Evolutionary conservation across 495 filamentous ascomycete species (phyloP).

Genomic region (Penicillium bovifimosum): DNA sequence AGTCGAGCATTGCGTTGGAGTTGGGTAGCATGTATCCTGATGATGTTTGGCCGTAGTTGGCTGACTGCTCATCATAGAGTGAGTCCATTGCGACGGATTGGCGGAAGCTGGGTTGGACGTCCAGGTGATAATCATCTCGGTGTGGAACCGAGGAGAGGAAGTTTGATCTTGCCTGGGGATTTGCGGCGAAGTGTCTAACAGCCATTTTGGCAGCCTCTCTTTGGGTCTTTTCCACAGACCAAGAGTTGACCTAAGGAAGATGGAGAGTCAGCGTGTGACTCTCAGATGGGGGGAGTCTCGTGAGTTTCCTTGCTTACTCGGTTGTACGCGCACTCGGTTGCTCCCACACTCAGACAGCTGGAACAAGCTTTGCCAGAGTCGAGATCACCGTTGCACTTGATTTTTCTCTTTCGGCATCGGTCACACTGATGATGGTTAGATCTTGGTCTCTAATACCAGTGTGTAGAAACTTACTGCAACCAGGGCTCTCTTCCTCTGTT

Average conservation of each 20-base stretch:
- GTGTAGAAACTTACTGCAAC: slow-evolving; percentile 56
- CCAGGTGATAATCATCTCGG: slow-evolving; percentile 27
- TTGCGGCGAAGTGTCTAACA: slow-evolving; percentile 11
- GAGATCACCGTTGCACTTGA: slow-evolving; percentile 87
- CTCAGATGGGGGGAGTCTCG: background rate
- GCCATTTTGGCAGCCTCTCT: slow-evolving; percentile 1
- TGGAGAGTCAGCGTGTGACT: background rate
- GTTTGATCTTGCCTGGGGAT: slow-evolving; percentile 14
- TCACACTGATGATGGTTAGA: slow-evolving; percentile 57
- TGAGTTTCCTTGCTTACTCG: slow-evolving; percentile 53
- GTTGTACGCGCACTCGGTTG: slow-evolving; percentile 68
- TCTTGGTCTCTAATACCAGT: slow-evolving; percentile 3
- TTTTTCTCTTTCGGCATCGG: slow-evolving; percentile 90
- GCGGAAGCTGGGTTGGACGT: slow-evolving; percentile 21
- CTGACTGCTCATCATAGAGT: slow-evolving; percentile 29
- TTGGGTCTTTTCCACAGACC: background rate
- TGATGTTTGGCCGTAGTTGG: slow-evolving; percentile 22
- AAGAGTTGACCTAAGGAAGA: slow-evolving; percentile 15
- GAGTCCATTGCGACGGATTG: slow-evolving; percentile 18
- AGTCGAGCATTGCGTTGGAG: slow-evolving; percentile 23
- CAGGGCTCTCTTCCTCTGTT: slow-evolving; percentile 50
- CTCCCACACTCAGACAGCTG: slow-evolving; percentile 74
- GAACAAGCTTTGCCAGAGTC: slow-evolving; percentile 69
- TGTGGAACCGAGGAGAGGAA: slow-evolving; percentile 4
- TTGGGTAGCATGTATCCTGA: slow-evolving; percentile 28